Conservation (phyloP, 495 filamentous ascomycete species). For the Trichoderma gamsii region DNA sequence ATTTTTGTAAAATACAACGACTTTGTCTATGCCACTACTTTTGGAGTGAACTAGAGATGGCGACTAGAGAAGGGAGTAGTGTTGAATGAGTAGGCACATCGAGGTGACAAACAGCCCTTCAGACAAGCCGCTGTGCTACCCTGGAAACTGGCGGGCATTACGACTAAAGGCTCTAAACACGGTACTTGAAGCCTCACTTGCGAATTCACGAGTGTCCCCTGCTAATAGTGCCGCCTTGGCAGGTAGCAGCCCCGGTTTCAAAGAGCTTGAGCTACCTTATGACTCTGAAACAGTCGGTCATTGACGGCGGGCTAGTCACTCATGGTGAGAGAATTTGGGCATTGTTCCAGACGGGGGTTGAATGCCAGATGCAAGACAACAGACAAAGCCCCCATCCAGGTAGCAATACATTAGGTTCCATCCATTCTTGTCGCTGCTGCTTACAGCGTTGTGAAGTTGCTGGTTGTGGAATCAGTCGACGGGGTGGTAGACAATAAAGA, state of each 20-base stretch:
- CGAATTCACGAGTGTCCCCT: too few species aligned
- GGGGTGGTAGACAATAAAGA: too few species aligned
- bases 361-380: constrained; percentile 6
- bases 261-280: not conserved
- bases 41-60: too few species aligned
- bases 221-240: not conserved
- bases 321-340: constrained; percentile 5
- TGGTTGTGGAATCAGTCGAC: too few species aligned
- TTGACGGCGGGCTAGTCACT: not conserved
- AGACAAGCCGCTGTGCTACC: not conserved
- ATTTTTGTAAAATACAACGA: too few species aligned
- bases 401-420: constrained; percentile 3
- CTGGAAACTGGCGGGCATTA: not conserved
- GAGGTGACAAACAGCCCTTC: not conserved
- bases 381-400: not conserved
- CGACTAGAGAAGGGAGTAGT: too few species aligned
- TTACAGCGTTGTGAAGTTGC: too few species aligned
- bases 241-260: not conserved
- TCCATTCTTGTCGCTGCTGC: too few species aligned
- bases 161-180: not conserved
- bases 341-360: constrained; percentile 9
- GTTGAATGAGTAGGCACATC: too few species aligned
- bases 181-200: too few species aligned
- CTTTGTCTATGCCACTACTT: too few species aligned
- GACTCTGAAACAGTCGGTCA: constrained; percentile 3